These are phyloP conservation scores for Eucalyptus polyanthemos DNA, from an alignment of 345 rosid genomes.

Conservation along the genomic window DNA sequence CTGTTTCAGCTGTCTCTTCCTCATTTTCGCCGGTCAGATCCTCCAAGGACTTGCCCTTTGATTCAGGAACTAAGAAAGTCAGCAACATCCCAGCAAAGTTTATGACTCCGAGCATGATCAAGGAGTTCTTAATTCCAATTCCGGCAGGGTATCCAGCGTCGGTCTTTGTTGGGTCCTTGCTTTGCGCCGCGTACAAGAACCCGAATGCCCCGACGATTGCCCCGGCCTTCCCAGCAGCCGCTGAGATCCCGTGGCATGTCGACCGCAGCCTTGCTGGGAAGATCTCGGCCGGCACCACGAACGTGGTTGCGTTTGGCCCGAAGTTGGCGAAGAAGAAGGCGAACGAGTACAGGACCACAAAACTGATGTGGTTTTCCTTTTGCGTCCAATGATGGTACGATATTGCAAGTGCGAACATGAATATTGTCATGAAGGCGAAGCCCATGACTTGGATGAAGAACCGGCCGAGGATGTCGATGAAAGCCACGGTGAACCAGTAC, in stretches of 20 bases:
- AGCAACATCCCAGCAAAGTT: constrained; percentile 4
- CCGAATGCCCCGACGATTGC: constrained; percentile 74
- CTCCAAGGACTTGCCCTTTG: constrained; percentile 17
- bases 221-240: constrained; percentile 56
- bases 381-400: constrained; percentile 69
- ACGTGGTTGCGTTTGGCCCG: constrained; percentile 78
- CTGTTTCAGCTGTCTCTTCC: neutral
- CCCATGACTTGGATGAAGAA: constrained; percentile 43
- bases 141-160: constrained; percentile 14
- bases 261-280: constrained; percentile 74
- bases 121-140: constrained; percentile 14
- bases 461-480: constrained; percentile 42
- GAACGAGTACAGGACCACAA: constrained; percentile 43
- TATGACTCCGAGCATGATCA: constrained; percentile 8
- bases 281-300: constrained; percentile 66
- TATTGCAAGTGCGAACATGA: constrained; percentile 50
- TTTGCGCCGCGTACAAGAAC: constrained; percentile 38
- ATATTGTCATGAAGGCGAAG: constrained; percentile 44
- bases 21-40: constrained; percentile 17
- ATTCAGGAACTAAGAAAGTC: constrained; percentile 13
- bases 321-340: constrained; percentile 77
- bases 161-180: neutral
- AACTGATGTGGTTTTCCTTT: constrained; percentile 30
- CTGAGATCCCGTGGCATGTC: constrained; percentile 79
- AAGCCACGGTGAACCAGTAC: constrained; percentile 35